These are phyloP conservation scores for Diaporthe aspalathi DNA, from an alignment of 2,329 filamentous ascomycete genomes.

Conservation along the genomic window DNA sequence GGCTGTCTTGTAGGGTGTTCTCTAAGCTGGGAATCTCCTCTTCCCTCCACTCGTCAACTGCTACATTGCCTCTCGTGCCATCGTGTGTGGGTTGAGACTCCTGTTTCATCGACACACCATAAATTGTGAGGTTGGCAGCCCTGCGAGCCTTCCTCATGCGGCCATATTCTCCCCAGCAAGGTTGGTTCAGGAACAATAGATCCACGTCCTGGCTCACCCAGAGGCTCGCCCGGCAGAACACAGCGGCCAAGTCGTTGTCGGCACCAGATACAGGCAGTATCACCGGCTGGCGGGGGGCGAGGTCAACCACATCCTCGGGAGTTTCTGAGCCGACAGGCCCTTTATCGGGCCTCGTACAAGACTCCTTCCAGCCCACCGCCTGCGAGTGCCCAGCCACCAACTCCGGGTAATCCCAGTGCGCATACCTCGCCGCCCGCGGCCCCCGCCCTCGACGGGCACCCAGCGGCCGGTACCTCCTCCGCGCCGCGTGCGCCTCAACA, in stretches of 20 bases:
- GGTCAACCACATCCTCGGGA: conserved; percentile 32
- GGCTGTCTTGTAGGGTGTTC: conserved; percentile 42
- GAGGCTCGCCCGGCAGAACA: conserved; percentile 50
- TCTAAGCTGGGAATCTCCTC: conserved; percentile 46
- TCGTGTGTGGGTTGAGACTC: not conserved
- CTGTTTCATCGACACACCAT: not conserved
- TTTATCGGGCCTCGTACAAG: not conserved
- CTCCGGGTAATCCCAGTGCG: conserved; percentile 49
- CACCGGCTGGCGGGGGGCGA: conserved; percentile 40
- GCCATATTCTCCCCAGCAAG: conserved; percentile 42
- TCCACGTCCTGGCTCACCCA: conserved; percentile 47
- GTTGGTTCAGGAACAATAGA: conserved; percentile 50
- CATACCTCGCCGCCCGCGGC: conserved; percentile 30
- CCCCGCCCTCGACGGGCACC: conserved; percentile 25
- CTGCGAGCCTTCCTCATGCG: conserved; percentile 42
- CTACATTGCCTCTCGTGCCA: not conserved
- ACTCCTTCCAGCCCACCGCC: not conserved
- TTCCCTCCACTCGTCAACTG: not conserved
- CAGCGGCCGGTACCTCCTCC: conserved; percentile 44
- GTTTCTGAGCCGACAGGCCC: no score
- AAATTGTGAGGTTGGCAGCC: conserved; percentile 17
- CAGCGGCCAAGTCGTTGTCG: conserved; percentile 41
- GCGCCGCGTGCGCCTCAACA: conserved; percentile 46
- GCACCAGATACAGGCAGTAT: conserved; percentile 39
- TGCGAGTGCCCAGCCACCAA: conserved; percentile 40